Evolutionary conservation across 2,329 filamentous ascomycete species (phyloP), one percentile per base, ranked within the genome.

Genomic region (Ophiocordyceps camponoti-saundersi): DNA sequence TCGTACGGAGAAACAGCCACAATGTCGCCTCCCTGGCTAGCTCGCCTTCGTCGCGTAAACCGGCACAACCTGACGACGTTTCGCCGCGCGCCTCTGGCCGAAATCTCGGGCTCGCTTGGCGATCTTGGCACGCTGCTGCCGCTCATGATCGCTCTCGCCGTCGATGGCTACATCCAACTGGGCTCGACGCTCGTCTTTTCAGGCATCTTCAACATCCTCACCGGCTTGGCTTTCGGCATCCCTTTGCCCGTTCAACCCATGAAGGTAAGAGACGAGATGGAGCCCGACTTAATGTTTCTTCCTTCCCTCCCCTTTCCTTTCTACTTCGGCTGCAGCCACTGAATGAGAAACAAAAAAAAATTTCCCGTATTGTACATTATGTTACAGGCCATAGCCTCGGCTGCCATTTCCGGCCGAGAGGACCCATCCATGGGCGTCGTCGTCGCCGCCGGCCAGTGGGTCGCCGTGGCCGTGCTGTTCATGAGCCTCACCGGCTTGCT

Each of bases 181-280:
- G 79, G 85, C 23, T 80, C 81, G 44, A 95, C 90, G 0, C 73
- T 96, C 1, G 77, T 96, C 6, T 92, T 95, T 60, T 89, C 87
- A 0, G 92, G 92, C 1, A 57, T 89, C 11, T 90, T 83, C 62
- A 96, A 96, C 57, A 77, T 95, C 47, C 57, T 84, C 13, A 95
- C 89, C 0, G 92, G 90, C 18, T 59, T 80, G 2, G 64, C 81
- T 30, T 96, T 95, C 57, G 90, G 90, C 7, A 82, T 96, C 40
- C 90, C 90, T 2, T 66, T 95, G 3, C 89, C 89, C 0, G 88
- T 95, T 0, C 89, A 95, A 65, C 89, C 89, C n/a, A 81, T 81
- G 77, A 81, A 81, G 67, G 74, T 75, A 48, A 36, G 50, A 40
- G n/a, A n/a, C n/a, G n/a, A n/a, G n/a, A n/a, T n/a, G n/a, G n/a